A percentile compares a stretch with the other conserved stretches of the same genome.
Conservation (phyloP, 2,329 filamentous ascomycete genomes). For the Tolypocladium amazonense region DNA sequence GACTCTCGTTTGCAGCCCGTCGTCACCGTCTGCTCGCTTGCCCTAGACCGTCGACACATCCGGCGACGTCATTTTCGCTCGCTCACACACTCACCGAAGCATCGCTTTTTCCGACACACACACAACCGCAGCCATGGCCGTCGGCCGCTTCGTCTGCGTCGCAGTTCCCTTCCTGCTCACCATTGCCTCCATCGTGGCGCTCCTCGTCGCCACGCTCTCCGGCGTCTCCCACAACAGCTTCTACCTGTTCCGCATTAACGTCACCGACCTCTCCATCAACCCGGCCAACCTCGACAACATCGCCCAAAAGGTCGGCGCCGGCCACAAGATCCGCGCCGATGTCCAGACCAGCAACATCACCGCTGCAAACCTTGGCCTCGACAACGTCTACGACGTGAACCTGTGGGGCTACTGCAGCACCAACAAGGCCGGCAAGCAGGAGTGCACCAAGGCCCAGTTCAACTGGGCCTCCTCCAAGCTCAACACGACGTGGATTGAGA, state of each 20-base stretch:
- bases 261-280: conserved; percentile 41
- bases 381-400: conserved; percentile 68
- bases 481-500: conserved; percentile 47
- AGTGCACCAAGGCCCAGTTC: conserved; percentile 61
- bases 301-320: conserved; percentile 14
- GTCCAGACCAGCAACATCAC: conserved; percentile 38
- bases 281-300: conserved; percentile 23
- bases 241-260: conserved; percentile 51
- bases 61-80: background rate
- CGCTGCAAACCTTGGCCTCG: conserved; percentile 49
- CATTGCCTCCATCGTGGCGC: conserved; percentile 62
- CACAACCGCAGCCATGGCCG: conserved; percentile 36
- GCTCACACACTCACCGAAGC: background rate
- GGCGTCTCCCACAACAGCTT: conserved; percentile 46
- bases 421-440: conserved; percentile 37
- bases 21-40: background rate
- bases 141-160: conserved; percentile 77
- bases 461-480: conserved; percentile 70
- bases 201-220: conserved; percentile 45
- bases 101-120: background rate
- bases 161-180: conserved; percentile 76
- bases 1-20: background rate
- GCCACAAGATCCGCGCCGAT: conserved; percentile 11
- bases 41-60: background rate
- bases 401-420: conserved; percentile 82